Evolutionary conservation across 2,329 filamentous ascomycete species (phyloP).

Genomic region (Arthrobotrys pseudoclavata): DNA sequence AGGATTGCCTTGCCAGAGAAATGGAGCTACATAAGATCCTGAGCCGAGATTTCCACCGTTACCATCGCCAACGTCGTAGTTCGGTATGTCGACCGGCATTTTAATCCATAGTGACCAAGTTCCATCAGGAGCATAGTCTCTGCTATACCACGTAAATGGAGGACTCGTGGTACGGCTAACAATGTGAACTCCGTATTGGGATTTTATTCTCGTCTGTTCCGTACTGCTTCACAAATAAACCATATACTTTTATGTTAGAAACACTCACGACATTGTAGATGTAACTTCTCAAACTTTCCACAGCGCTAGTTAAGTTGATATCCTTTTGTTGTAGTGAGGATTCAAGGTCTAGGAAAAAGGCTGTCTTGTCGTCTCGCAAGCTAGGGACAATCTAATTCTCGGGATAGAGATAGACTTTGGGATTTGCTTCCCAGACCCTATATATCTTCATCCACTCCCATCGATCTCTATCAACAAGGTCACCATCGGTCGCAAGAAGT

Average conservation of each 20-base stretch:
- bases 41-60: neutral
- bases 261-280: constrained; percentile 14
- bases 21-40: constrained; percentile 8
- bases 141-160: constrained; percentile 12
- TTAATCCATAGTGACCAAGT: constrained; percentile 11
- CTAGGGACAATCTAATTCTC: constrained; percentile 65
- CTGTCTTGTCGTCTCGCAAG: constrained; percentile 65
- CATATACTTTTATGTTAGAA: constrained; percentile 8
- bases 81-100: constrained; percentile 10
- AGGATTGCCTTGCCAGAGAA: constrained; percentile 9
- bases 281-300: constrained; percentile 7
- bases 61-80: constrained; percentile 7
- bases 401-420: constrained; percentile 65
- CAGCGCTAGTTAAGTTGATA: constrained; percentile 38
- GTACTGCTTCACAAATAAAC: constrained; percentile 15
- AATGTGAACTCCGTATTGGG: constrained; percentile 7
- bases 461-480: constrained; percentile 8
- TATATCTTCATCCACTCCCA: constrained; percentile 64
- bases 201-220: constrained; percentile 1
- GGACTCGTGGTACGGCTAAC: constrained; percentile 16
- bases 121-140: constrained; percentile 4
- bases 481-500: neutral
- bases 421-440: constrained; percentile 64
- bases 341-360: constrained; percentile 63
- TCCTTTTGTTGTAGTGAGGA: constrained; percentile 62